Conservation (phyloP, 1,284 basidiomycete genomes). For the Coniferiporia sulphurascens region DNA sequence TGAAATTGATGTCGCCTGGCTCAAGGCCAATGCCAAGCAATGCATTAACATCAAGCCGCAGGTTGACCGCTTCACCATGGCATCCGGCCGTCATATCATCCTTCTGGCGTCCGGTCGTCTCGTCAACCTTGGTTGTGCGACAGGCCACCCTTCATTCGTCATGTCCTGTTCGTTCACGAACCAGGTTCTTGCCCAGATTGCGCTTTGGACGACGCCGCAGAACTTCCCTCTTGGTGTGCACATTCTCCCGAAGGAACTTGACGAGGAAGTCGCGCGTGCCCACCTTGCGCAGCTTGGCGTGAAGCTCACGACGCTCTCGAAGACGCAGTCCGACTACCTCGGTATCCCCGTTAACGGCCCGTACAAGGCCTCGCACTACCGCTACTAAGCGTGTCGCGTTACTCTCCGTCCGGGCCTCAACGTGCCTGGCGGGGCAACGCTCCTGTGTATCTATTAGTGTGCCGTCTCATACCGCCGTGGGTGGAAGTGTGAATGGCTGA, state of each 20-base stretch:
- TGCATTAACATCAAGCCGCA: conserved; percentile 97
- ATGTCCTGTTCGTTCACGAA: conserved; percentile 99
- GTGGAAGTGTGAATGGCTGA: not conserved
- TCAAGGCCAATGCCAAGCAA: conserved; percentile 89
- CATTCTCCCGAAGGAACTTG: conserved; percentile 96
- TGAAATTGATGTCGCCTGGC: conserved; percentile 98
- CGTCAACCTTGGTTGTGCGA: conserved; percentile 95
- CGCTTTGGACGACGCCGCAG: conserved; percentile 90
- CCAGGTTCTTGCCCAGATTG: conserved; percentile 98
- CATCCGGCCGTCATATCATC: conserved; percentile 89
- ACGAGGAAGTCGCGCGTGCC: conserved; percentile 97
- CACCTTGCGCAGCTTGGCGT: conserved; percentile 91
- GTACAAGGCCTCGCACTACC: conserved; percentile 88
- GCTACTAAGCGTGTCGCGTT: conserved; percentile 39
- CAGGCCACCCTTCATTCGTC: conserved; percentile 94
- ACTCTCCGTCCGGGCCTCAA: conserved; percentile 15
- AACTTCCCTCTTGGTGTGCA: conserved; percentile 93
- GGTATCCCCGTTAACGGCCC: conserved; percentile 88
- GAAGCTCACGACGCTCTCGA: conserved; percentile 83
- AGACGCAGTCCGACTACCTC: conserved; percentile 86
- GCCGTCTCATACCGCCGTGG: not conserved
- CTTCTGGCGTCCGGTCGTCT: conserved; percentile 98
- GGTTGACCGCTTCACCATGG: conserved; percentile 96
- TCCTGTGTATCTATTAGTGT: conserved; percentile 4
- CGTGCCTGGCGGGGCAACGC: conserved; percentile 12